phyloP scores from a whole-genome alignment of 495 filamentous ascomycete genomes.

The Aspergillus ostianus region DNA sequence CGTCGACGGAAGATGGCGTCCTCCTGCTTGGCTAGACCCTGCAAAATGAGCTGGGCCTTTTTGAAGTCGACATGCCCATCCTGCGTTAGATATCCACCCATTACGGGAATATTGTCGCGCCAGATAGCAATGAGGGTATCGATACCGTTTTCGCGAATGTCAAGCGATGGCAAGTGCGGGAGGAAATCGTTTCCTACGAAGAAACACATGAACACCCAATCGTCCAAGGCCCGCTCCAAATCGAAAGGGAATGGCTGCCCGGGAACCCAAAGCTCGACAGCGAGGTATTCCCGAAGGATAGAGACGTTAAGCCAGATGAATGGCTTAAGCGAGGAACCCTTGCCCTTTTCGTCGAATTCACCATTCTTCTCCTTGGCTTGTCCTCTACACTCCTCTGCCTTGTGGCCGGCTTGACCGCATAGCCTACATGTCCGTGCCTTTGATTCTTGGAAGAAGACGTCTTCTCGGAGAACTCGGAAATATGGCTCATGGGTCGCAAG shows the following conservation, averaged over 20 bases:
- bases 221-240: constrained; percentile 93
- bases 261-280: constrained; percentile 80
- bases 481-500: constrained; percentile 96
- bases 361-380: constrained; percentile 80
- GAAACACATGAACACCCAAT: constrained; percentile 99
- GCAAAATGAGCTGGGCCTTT: constrained; percentile 82
- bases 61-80: constrained; percentile 89
- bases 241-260: constrained; percentile 79
- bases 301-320: constrained; percentile 98
- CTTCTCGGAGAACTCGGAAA: constrained; percentile 94
- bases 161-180: constrained; percentile 91
- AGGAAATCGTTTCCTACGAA: constrained; percentile 99
- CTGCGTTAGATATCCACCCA: constrained; percentile 94
- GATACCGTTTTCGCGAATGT: constrained; percentile 96
- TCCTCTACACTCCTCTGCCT: constrained; percentile 77
- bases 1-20: constrained; percentile 88
- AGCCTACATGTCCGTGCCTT: constrained; percentile 77
- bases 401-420: constrained; percentile 89
- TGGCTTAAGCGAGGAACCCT: constrained; percentile 68
- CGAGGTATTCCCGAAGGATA: constrained; percentile 89
- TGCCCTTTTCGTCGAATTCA: constrained; percentile 82
- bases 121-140: constrained; percentile 94
- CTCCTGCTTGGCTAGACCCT: constrained; percentile 90
- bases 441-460: constrained; percentile 89
- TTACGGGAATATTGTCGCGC: constrained; percentile 84